These are phyloP conservation scores for Leptosphaerulina australis DNA, from an alignment of 2,329 filamentous ascomycete genomes.

Conservation along the genomic window DNA sequence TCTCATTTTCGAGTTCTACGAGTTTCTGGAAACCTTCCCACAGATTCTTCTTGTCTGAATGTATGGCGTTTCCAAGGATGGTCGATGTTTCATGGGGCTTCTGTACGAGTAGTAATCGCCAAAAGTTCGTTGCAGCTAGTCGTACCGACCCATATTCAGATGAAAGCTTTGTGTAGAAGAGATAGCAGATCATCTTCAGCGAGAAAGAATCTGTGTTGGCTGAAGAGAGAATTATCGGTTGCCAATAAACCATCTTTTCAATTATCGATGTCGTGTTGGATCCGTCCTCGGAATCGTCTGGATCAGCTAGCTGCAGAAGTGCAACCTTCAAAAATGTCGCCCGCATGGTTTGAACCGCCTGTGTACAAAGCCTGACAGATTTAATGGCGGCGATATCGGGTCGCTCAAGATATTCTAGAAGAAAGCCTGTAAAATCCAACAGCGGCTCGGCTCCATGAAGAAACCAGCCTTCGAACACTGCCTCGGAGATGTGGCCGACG, in stretches of 20 bases:
- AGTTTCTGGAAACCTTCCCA: slow-evolving; percentile 80
- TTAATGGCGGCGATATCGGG: slow-evolving; percentile 82
- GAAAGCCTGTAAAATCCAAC: slow-evolving; percentile 82
- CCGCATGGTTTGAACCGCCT: slow-evolving; percentile 78
- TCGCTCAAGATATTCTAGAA: slow-evolving; percentile 87
- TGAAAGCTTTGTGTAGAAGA: slow-evolving; percentile 87
- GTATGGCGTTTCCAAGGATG: slow-evolving; percentile 74
- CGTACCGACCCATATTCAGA: slow-evolving; percentile 71
- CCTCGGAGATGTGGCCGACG: slow-evolving; percentile 80
- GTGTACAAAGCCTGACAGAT: slow-evolving; percentile 86
- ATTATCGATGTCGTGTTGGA: slow-evolving; percentile 73
- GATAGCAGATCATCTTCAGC: slow-evolving; percentile 86
- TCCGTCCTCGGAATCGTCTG: slow-evolving; percentile 70
- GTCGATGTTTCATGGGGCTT: slow-evolving; percentile 81
- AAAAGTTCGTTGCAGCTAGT: slow-evolving; percentile 78
- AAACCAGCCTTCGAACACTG: slow-evolving; percentile 96
- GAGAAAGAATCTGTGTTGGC: slow-evolving; percentile 81
- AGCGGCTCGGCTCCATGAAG: slow-evolving; percentile 82
- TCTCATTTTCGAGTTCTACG: slow-evolving; percentile 85
- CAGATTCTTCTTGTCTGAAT: slow-evolving; percentile 72
- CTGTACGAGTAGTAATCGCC: slow-evolving; percentile 91
- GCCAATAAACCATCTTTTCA: slow-evolving; percentile 91
- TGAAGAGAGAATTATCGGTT: slow-evolving; percentile 82
- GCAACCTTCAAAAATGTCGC: slow-evolving; percentile 78
- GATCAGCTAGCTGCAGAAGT: slow-evolving; percentile 80